Percentiles rank a stretch among this genome's conserved stretches.
phyloP scores from a whole-genome alignment of 1,284 basidiomycete species.

The Puccinia horiana region DNA sequence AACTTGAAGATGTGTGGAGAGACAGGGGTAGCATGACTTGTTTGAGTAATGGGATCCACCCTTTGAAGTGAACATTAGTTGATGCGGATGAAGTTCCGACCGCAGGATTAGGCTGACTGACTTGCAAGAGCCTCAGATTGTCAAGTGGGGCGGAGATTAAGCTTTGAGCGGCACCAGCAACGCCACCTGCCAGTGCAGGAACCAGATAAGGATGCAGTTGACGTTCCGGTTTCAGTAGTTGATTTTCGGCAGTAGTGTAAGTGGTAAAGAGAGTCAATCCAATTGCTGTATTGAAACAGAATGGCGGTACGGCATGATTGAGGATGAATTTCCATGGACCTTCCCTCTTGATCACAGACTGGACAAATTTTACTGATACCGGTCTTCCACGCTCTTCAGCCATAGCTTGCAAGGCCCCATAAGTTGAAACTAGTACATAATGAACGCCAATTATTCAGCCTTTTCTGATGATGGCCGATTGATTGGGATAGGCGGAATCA shows the following conservation, averaged over 20 bases:
- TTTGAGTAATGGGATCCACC: slow-evolving; percentile 39
- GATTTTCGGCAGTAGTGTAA: slow-evolving; percentile 33
- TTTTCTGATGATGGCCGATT: neutral
- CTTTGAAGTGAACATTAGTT: slow-evolving; percentile 7
- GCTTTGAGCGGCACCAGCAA: slow-evolving; percentile 25
- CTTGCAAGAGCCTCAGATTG: slow-evolving; percentile 34
- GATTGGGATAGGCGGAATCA: neutral
- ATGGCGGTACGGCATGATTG: slow-evolving; percentile 35
- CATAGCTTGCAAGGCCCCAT: slow-evolving; percentile 24
- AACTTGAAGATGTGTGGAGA: neutral
- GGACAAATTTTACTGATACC: slow-evolving; percentile 12
- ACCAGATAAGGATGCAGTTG: slow-evolving; percentile 30
- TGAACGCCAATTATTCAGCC: neutral
- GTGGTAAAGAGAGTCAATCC: slow-evolving; percentile 40
- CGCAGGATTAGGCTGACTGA: neutral
- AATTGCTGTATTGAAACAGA: slow-evolving; percentile 35
- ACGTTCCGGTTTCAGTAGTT: neutral
- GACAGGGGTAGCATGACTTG: slow-evolving; percentile 21
- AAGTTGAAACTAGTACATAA: slow-evolving; percentile 28
- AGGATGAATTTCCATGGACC: slow-evolving; percentile 22
- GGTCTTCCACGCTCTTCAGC: slow-evolving; percentile 8
- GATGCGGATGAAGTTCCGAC: neutral
- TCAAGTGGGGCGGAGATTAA: slow-evolving; percentile 37
- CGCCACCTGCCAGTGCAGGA: slow-evolving; percentile 3
- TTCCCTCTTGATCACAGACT: slow-evolving; percentile 29